Evolutionary conservation across 202 grass and related monocot genomes (phyloP), one percentile per base, ranked within the genome.

Genomic region (Carex sylvatica): DNA sequence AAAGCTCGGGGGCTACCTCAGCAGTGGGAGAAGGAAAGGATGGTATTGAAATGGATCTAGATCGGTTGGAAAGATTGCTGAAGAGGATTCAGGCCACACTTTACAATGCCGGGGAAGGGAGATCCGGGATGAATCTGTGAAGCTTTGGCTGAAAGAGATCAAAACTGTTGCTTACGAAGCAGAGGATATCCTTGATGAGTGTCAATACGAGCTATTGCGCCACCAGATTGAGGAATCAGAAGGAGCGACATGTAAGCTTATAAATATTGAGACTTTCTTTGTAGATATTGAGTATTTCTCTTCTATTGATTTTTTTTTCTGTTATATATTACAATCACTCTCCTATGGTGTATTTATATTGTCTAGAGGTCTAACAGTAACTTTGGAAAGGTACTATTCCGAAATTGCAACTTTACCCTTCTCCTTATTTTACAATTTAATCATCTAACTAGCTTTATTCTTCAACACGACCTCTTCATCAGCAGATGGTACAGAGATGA

Each of bases 81-180:
- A 18, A 36, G 19, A 66, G 83, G 23, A 82, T 87, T 53, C 85
- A 70, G 12, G 85, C 42, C 3, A 31, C 72, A 19, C 82, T 90
- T 4, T 33, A 74, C 0, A 83, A 87, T 53, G 85, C 85, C 0
- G 78, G 66, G 62, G 70, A 79, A 75, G 68, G 18, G 84, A 74
- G 62, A n/a, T 87, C 23, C 26, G 6, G 26, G 77, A 87, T 1
- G 80, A 28, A 12, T 73, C 70, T 0, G 70, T 79, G 0, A 87
- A 86, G 11, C 49, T 69, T 11, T 91, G 88, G 88, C 49, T 90
- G 2, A 72, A 16, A 20, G 85, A 87, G 74, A 47, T 87, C 78
- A 82, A 56, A 6, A 26, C 5, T 4, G 24, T 90, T 15, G 82
- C 88, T 3, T 66, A 42, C 28, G 78, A 85, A 35, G 82, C 70